These are phyloP conservation scores for Candida anglica DNA, from an alignment of 805 yeast species.

Conservation along the genomic window DNA sequence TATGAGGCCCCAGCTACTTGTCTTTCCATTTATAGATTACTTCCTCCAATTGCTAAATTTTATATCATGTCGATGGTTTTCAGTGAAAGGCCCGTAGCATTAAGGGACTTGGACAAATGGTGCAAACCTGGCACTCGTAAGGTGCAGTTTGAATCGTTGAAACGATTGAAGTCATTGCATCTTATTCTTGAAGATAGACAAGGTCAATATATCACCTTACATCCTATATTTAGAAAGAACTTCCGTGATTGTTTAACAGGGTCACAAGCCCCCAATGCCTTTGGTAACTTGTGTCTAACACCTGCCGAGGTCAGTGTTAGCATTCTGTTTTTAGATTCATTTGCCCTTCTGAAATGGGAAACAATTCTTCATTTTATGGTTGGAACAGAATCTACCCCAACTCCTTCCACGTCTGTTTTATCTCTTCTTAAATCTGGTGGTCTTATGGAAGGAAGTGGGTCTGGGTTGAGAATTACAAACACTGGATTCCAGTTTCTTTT, in stretches of 20 bases:
- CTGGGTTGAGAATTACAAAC: constrained; percentile 68
- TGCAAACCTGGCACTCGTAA: constrained; percentile 57
- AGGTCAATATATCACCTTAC: constrained; percentile 49
- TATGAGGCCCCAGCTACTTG: constrained; percentile 89
- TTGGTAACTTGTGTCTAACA: constrained; percentile 59
- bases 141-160: constrained; percentile 71
- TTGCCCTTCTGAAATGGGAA: constrained; percentile 91
- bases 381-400: constrained; percentile 69
- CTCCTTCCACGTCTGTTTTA: constrained; percentile 81
- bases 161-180: constrained; percentile 72
- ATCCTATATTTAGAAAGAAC: constrained; percentile 69
- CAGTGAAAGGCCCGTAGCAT: constrained; percentile 66
- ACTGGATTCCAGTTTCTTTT: constrained; percentile 90
- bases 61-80: constrained; percentile 84
- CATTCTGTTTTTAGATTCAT: constrained; percentile 65
- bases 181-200: constrained; percentile 59
- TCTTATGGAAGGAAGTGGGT: constrained; percentile 67
- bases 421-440: constrained; percentile 75
- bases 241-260: constrained; percentile 86
- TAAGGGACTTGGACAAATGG: constrained; percentile 71
- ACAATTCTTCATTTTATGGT: constrained; percentile 96
- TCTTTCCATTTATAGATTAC: constrained; percentile 81
- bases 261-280: constrained; percentile 58
- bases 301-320: constrained; percentile 34
- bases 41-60: constrained; percentile 87